Conservation (phyloP, 2,329 filamentous ascomycete species). For the Pseudogymnoascus sp. region DNA sequence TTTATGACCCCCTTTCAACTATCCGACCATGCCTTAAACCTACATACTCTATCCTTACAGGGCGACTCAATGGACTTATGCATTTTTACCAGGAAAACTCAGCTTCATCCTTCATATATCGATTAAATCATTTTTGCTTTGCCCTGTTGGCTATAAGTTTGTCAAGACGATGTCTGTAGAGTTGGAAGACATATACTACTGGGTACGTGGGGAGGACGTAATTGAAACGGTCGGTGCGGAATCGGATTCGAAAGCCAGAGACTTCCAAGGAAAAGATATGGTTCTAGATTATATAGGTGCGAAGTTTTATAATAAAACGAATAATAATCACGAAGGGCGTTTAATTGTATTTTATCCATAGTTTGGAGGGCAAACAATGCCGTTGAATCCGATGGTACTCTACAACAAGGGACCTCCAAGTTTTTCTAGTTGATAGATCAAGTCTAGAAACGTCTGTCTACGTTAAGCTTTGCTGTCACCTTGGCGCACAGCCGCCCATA, state of each 20-base stretch:
- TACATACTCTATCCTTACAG: background rate
- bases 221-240: background rate
- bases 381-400: background rate
- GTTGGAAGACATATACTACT: background rate
- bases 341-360: background rate
- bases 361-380: too few relatives aligned
- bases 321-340: background rate
- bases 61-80: background rate
- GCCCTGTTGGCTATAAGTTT: background rate
- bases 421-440: background rate
- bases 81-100: background rate
- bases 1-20: background rate
- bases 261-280: background rate
- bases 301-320: background rate
- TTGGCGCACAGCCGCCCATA: background rate
- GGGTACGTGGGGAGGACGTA: background rate
- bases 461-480: background rate
- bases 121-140: background rate
- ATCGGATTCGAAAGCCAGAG: background rate
- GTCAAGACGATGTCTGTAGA: background rate
- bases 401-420: too few relatives aligned
- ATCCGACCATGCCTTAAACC: background rate
- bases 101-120: background rate
- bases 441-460: background rate
- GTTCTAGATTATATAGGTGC: too few relatives aligned